These are phyloP conservation scores for Phyllosticta citrichinensis DNA, from an alignment of 2,329 filamentous ascomycete species.

Conservation along the genomic window DNA sequence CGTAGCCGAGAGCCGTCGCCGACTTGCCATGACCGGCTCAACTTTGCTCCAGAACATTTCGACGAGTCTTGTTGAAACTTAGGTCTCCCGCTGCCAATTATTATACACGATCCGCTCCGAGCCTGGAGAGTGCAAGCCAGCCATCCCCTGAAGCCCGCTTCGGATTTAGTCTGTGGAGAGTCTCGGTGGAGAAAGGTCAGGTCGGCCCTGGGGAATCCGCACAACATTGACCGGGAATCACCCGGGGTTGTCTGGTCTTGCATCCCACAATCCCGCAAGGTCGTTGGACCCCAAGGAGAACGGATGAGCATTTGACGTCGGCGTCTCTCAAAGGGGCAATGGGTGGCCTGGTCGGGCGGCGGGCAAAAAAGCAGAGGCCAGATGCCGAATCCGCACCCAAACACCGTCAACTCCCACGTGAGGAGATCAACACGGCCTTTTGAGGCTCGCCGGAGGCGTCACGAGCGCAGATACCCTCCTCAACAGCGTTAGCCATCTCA, in stretches of 20 bases:
- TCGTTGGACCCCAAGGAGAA: background rate
- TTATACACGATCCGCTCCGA: background rate
- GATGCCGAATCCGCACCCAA: background rate
- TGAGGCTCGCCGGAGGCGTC: background rate
- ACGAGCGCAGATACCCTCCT: background rate
- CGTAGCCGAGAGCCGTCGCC: background rate
- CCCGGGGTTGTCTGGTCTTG: background rate
- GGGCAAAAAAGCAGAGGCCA: background rate
- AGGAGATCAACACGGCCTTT: background rate
- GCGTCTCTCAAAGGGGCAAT: background rate
- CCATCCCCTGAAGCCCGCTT: background rate
- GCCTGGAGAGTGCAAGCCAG: background rate
- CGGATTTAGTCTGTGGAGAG: background rate
- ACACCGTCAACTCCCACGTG: background rate
- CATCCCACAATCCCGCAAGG: background rate
- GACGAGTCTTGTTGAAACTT: background rate
- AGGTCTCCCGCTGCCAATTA: background rate
- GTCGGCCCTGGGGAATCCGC: background rate
- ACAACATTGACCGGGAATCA: background rate
- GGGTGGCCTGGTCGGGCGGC: background rate
- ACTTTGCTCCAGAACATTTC: background rate
- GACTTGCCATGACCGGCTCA: background rate
- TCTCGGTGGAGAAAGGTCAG: background rate
- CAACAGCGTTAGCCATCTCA: background rate
- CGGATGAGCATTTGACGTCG: background rate